Percentiles rank a stretch among this genome's conserved stretches.
Evolutionary conservation across 768 basidiomycete genomes (phyloP).

Genomic region (Panus rudis): DNA sequence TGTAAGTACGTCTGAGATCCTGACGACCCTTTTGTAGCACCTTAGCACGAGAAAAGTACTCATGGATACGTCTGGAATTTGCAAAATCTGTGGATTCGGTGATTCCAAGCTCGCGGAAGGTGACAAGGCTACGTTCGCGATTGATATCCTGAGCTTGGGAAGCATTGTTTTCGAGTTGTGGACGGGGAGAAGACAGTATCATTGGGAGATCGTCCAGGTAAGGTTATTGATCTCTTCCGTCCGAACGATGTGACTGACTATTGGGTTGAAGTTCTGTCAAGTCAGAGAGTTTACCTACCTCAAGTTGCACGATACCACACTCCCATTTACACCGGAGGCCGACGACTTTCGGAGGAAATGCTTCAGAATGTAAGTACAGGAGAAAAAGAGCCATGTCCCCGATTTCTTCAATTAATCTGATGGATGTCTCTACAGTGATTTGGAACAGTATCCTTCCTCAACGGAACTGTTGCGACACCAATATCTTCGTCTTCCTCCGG

Average conservation of each 20-base stretch:
- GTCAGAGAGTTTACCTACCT: neutral
- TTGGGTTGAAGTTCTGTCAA: conserved; percentile 1
- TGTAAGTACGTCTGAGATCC: conserved; percentile 1
- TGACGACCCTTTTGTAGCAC: conserved; percentile 42
- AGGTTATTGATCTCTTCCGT: conserved; percentile 80
- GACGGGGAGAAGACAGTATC: conserved; percentile 88
- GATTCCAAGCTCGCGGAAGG: conserved; percentile 89
- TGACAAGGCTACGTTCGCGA: conserved; percentile 62
- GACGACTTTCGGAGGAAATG: conserved; percentile 80
- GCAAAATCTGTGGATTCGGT: conserved; percentile 95
- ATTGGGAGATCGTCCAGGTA: conserved; percentile 72
- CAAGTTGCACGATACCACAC: conserved; percentile 57
- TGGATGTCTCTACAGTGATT: neutral
- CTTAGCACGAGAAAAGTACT: conserved; percentile 95
- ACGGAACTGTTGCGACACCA: neutral
- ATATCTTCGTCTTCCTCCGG: neutral
- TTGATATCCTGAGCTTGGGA: conserved; percentile 95
- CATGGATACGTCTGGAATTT: conserved; percentile 81
- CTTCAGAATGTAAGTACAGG: conserved; percentile 67
- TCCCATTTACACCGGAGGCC: conserved; percentile 82
- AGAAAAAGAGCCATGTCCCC: no score
- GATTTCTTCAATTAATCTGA: neutral
- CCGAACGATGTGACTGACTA: conserved; percentile 11
- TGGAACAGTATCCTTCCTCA: neutral
- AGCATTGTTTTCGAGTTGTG: conserved; percentile 97